Evolutionary conservation across 257 asterid genomes (phyloP).

Genomic region (Haberlea rhodopensis): DNA sequence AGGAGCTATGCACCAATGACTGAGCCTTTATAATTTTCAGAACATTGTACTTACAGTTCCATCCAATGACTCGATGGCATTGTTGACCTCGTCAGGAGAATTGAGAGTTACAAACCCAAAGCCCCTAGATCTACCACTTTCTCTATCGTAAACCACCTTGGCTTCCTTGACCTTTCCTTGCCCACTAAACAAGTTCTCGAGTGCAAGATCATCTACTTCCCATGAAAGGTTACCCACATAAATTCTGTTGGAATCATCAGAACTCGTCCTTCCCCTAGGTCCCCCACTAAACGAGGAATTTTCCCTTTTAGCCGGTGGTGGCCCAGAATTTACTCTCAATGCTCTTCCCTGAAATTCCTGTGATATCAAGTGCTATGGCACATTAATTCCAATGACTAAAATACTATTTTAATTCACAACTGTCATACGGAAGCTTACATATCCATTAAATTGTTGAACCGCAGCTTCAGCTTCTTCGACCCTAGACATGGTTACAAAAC

Average conservation of each 20-base stretch:
- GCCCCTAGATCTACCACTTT: conserved; percentile 87
- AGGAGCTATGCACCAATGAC: not conserved
- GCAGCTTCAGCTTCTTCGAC: conserved; percentile 71
- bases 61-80: conserved; percentile 58
- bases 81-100: conserved; percentile 62
- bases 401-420: not conserved
- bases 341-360: conserved; percentile 85
- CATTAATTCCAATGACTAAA: conserved; percentile 11
- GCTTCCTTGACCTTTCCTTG: conserved; percentile 88
- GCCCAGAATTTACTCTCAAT: conserved; percentile 81
- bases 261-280: conserved; percentile 51
- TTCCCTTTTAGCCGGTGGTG: conserved; percentile 70
- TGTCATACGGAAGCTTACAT: conserved; percentile 45
- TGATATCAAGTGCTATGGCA: not conserved
- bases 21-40: not conserved
- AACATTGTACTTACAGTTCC: conserved; percentile 57
- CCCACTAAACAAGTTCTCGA: conserved; percentile 65
- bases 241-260: conserved; percentile 48
- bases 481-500: conserved; percentile 86
- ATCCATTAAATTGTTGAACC: conserved; percentile 68
- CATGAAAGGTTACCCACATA: conserved; percentile 86
- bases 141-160: conserved; percentile 75
- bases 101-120: conserved; percentile 85
- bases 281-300: conserved; percentile 48
- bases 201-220: conserved; percentile 77